phyloP scores from a whole-genome alignment of 164 flowering plant genomes.

The Tetracentron sinense region DNA sequence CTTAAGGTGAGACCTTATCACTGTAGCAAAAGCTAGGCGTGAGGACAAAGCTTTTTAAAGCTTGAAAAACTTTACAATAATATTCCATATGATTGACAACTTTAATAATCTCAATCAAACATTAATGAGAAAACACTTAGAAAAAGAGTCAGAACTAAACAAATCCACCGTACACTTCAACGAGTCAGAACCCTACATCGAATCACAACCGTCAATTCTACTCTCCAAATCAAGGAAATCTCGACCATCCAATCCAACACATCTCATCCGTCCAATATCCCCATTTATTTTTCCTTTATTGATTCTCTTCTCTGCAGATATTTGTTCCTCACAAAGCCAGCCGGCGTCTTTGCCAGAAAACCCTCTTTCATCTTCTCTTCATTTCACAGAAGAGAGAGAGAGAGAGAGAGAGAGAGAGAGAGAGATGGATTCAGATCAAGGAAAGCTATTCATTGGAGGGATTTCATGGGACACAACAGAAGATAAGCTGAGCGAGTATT shows the following conservation, averaged over 20 bases:
- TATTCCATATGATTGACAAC: too few species aligned
- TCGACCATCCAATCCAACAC: not conserved
- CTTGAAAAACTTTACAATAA: too few species aligned
- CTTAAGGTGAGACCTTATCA: too few species aligned
- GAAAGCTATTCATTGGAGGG: not conserved
- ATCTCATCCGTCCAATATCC: not conserved
- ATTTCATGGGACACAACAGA: constrained; percentile 83
- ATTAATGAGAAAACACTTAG: too few species aligned
- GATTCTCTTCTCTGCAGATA: not conserved
- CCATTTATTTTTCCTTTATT: not conserved
- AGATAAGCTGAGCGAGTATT: constrained; percentile 76
- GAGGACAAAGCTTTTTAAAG: too few species aligned
- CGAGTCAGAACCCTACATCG: not conserved
- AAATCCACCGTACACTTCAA: too few species aligned
- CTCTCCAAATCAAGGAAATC: not conserved
- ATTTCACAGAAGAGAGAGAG: not conserved
- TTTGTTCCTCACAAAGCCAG: not conserved
- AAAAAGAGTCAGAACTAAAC: too few species aligned
- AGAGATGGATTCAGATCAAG: not conserved
- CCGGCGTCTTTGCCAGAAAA: not conserved
- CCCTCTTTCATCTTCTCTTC: not conserved
- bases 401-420: too few species aligned
- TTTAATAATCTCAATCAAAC: too few species aligned
- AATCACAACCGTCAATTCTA: too few species aligned
- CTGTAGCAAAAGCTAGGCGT: too few species aligned